Percentiles rank a stretch among this genome's conserved stretches.
phyloP scores from a whole-genome alignment of 1,284 basidiomycete genomes.

The Polyporus tsugae region DNA sequence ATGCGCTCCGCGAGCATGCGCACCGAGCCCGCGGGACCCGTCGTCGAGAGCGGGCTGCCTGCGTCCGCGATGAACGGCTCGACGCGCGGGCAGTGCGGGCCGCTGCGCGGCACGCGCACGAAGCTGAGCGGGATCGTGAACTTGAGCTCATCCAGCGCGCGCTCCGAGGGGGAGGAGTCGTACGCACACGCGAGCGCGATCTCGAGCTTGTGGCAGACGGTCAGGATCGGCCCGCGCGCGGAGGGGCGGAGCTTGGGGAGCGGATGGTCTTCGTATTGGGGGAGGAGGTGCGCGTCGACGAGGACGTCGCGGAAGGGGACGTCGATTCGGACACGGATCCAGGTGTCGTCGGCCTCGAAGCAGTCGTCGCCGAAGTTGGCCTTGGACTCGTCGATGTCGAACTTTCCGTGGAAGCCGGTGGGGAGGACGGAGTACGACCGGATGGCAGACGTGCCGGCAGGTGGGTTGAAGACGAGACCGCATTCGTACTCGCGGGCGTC shows the following conservation, averaged over 20 bases:
- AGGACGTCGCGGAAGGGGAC: slow-evolving; percentile 28
- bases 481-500: slow-evolving; percentile 58
- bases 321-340: slow-evolving; percentile 29
- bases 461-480: slow-evolving; percentile 48
- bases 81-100: slow-evolving; percentile 5
- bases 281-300: slow-evolving; percentile 30
- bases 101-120: slow-evolving; percentile 41
- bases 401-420: slow-evolving; percentile 50
- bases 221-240: slow-evolving; percentile 61
- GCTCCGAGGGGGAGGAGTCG: slow-evolving; percentile 44
- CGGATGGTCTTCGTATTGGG: slow-evolving; percentile 34
- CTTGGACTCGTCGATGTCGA: slow-evolving; percentile 49
- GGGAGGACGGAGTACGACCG: slow-evolving; percentile 66
- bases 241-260: slow-evolving; percentile 58
- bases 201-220: slow-evolving; percentile 61
- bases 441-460: slow-evolving; percentile 31
- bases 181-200: slow-evolving; percentile 65
- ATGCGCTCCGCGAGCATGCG: slow-evolving; percentile 19
- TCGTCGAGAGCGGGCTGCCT: slow-evolving; percentile 12
- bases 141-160: slow-evolving; percentile 45
- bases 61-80: slow-evolving; percentile 14
- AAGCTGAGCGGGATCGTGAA: slow-evolving; percentile 66
- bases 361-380: slow-evolving; percentile 50
- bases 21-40: slow-evolving; percentile 8
- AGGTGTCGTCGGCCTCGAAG: slow-evolving; percentile 24